Evolutionary conservation across 192 early-diverging fungal species (phyloP), one percentile per base, ranked within the genome.

Genomic region (Rhizophagus sp.): DNA sequence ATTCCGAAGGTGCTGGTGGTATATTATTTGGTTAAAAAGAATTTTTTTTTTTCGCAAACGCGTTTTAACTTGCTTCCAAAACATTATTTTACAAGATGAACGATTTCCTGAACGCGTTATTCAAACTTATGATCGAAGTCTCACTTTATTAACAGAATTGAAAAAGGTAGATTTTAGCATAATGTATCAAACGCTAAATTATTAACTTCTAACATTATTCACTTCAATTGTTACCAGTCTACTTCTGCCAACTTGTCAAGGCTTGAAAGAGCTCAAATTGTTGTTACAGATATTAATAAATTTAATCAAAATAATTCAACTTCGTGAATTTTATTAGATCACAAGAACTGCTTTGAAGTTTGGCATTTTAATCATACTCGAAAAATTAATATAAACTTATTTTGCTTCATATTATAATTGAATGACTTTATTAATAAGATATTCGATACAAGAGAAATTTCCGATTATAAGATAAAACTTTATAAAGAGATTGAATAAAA

Each of bases 221-320:
- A 69, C 34, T n/a, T 2, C 22, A 41, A 9, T 70, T 44, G 34
- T 39, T 39, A 11, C 17, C 22, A 70, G 68, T 70, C 68, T 17
- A 41, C 36, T 8, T 41, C 68, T 22, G 34, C 34, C 22, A 70
- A 70, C 22, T n/a, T 70, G 10, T 70, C 68, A 44, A 70, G 36
- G 9, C 22, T 70, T 17, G 68, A 70, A 70, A 33, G 68, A n/a
- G 68, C 68, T 44, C 68, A 70, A 70, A 70, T 19, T 22, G 34
- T 36, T n/a, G 34, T 70, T 41, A 39, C 34, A n/a, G 68, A 70
- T 44, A 70, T 70, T 39, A 70, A 70, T 39, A 34, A 70, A 69
- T 69, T 17, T 69, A 69, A 47, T 47, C 44, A 12, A 47, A 47
- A 47, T 47, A 47, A 69, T 69, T 17, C 34, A 57, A 57, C 50